phyloP scores from a whole-genome alignment of 1,284 basidiomycete genomes.

The Ganoderma multipileum region DNA sequence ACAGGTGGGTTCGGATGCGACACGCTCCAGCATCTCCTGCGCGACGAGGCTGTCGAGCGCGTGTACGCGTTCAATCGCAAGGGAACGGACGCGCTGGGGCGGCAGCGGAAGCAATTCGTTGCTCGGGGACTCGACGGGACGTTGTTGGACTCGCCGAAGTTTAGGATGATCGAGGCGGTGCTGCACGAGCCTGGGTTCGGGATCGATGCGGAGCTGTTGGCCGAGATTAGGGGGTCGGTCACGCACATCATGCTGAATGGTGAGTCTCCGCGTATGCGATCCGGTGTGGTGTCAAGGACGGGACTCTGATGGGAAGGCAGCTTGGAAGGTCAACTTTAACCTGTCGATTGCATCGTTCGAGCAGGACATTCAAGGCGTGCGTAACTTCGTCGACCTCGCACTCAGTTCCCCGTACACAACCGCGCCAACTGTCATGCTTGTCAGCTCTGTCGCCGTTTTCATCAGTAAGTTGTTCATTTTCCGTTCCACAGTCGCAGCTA shows the following conservation, averaged over 20 bases:
- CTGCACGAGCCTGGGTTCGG: constrained; percentile 40
- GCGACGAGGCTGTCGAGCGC: constrained; percentile 20
- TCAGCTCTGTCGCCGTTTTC: constrained; percentile 42
- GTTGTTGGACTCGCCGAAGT: constrained; percentile 38
- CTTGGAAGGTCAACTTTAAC: constrained; percentile 49
- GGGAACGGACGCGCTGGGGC: constrained; percentile 23
- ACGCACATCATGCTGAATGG: constrained; percentile 43
- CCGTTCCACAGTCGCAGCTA: not conserved
- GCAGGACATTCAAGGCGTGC: constrained; percentile 28
- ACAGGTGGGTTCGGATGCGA: constrained; percentile 38
- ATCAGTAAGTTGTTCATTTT: constrained; percentile 18
- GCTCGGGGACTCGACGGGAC: constrained; percentile 40
- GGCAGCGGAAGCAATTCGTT: constrained; percentile 37
- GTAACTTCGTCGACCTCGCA: constrained; percentile 36
- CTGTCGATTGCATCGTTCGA: constrained; percentile 35
- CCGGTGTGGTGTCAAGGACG: not conserved
- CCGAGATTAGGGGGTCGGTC: constrained; percentile 31
- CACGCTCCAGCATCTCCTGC: constrained; percentile 32
- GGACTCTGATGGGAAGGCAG: constrained; percentile 22
- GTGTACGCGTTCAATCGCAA: constrained; percentile 37
- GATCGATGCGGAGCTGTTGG: constrained; percentile 34
- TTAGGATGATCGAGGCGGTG: constrained; percentile 45
- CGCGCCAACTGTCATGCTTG: constrained; percentile 39
- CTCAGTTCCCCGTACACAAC: constrained; percentile 32
- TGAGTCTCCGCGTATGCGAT: constrained; percentile 15